Evolutionary conservation across 352 stramenopile genomes (phyloP).

Genomic region (Blastocystis sp.): DNA sequence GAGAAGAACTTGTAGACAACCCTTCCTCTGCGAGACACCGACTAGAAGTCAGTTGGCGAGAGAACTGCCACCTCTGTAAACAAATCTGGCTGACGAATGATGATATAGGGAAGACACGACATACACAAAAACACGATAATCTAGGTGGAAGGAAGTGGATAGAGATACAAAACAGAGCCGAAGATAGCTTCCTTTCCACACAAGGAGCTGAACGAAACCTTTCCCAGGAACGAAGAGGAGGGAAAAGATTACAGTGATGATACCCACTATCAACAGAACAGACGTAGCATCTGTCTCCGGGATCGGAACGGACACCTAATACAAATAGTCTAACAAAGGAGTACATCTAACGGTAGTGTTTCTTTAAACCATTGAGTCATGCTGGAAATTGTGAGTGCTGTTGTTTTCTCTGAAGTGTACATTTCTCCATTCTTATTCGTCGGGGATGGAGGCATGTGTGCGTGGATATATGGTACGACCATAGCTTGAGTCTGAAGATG

Average conservation of each 20-base stretch:
- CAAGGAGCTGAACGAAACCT: background rate
- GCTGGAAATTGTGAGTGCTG: background rate
- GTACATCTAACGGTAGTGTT: background rate
- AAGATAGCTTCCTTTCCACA: background rate
- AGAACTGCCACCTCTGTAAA: background rate
- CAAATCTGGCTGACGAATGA: background rate
- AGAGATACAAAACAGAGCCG: background rate
- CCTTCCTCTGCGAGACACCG: background rate
- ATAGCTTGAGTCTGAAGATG: background rate
- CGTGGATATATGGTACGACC: background rate
- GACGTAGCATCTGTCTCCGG: background rate
- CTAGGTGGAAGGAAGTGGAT: background rate
- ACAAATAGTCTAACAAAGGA: background rate
- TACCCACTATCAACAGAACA: background rate
- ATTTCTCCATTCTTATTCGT: background rate
- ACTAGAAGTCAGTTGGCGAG: background rate
- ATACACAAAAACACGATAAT: conserved; percentile 32
- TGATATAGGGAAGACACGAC: conserved; percentile 23
- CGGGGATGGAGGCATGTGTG: background rate
- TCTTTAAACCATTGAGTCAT: conserved; percentile 1
- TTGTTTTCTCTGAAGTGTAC: background rate
- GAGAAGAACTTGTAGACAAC: conserved; percentile 1
- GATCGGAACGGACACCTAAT: background rate
- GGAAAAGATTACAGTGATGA: conserved; percentile 4
- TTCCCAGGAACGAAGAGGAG: background rate